These are phyloP conservation scores for Lithospermum erythrorhizon DNA, from an alignment of 257 asterid genomes.

Conservation along the genomic window DNA sequence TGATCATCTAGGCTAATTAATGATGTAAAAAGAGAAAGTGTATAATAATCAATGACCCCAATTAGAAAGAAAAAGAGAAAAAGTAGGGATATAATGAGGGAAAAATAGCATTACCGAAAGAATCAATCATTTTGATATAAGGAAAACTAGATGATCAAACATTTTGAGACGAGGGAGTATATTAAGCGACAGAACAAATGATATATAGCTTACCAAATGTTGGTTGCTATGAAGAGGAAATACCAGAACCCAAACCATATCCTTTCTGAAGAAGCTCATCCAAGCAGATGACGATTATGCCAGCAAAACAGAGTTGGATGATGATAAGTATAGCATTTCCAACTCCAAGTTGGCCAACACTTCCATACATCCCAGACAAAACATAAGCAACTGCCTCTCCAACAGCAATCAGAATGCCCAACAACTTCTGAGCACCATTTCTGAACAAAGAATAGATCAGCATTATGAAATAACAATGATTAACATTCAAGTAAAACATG, in stretches of 20 bases:
- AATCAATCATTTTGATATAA: no score
- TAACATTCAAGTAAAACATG: background rate
- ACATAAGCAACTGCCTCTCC: slow-evolving; percentile 90
- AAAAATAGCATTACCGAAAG: no score
- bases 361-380: slow-evolving; percentile 80
- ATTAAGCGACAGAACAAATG: slow-evolving; percentile 1
- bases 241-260: slow-evolving; percentile 78
- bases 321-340: slow-evolving; percentile 76
- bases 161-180: no score
- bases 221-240: slow-evolving; percentile 83
- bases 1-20: no score
- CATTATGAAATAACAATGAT: background rate
- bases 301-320: slow-evolving; percentile 75
- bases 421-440: slow-evolving; percentile 71
- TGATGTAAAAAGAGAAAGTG: no score
- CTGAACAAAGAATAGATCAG: slow-evolving; percentile 22
- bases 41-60: no score
- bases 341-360: slow-evolving; percentile 74
- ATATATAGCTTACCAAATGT: slow-evolving; percentile 45
- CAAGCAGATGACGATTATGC: slow-evolving; percentile 65
- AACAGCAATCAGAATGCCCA: slow-evolving; percentile 68
- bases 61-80: no score
- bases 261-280: slow-evolving; percentile 85
- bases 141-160: no score
- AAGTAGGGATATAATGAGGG: no score